A percentile compares a stretch with the other conserved stretches of the same genome.
Evolutionary conservation across 1,139 yeast species (phyloP).

Genomic region (Spencermartinsiella ligniputridi): DNA sequence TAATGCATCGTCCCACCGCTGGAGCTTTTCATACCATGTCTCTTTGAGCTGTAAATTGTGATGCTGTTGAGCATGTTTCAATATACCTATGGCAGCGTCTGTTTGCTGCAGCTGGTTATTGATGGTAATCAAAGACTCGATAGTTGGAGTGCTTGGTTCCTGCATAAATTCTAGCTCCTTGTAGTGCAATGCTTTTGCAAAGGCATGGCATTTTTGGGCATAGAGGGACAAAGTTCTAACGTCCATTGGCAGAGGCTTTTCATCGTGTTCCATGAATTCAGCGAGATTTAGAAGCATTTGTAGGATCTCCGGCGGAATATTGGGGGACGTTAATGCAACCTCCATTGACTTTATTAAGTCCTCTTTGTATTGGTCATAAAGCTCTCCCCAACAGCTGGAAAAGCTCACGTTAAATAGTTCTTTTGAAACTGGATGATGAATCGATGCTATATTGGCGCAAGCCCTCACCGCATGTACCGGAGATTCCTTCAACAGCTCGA

Average conservation of each 20-base stretch:
- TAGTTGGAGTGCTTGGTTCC: constrained; percentile 88
- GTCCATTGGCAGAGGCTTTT: constrained; percentile 86
- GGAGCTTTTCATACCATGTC: constrained; percentile 95
- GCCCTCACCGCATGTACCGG: constrained; percentile 95
- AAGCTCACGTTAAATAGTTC: constrained; percentile 93
- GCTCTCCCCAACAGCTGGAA: constrained; percentile 93
- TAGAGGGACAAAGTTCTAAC: constrained; percentile 85
- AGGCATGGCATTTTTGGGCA: constrained; percentile 95
- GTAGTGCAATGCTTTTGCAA: constrained; percentile 94
- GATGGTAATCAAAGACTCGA: constrained; percentile 86
- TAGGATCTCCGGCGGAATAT: constrained; percentile 93
- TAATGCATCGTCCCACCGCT: constrained; percentile 97
- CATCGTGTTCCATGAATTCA: constrained; percentile 97
- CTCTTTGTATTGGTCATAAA: constrained; percentile 88
- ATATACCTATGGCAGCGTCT: constrained; percentile 96
- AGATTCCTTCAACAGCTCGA: constrained; percentile 82
- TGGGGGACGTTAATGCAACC: constrained; percentile 81
- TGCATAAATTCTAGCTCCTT: constrained; percentile 92
- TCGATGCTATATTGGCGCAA: constrained; percentile 85
- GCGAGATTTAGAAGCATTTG: constrained; percentile 86
- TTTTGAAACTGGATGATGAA: constrained; percentile 82
- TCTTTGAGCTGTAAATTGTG: constrained; percentile 91
- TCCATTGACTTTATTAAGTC: constrained; percentile 84
- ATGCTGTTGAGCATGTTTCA: constrained; percentile 92
- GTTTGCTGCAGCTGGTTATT: constrained; percentile 94